These are phyloP conservation scores for Pleodorina starrii DNA, from an alignment of 139 green algal species.

Conservation along the genomic window DNA sequence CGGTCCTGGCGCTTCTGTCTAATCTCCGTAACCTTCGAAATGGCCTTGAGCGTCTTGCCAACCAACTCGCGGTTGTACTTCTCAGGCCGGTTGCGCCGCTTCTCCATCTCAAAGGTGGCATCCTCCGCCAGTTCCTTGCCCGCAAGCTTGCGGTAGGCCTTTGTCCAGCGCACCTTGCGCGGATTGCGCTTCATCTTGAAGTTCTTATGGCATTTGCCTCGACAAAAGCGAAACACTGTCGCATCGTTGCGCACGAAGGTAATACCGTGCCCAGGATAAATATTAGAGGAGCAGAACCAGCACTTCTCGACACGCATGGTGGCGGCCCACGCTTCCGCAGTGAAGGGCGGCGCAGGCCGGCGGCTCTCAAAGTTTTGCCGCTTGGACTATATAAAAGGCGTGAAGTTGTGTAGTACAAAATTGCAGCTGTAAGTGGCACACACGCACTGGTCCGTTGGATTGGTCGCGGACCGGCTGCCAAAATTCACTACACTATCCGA, in stretches of 20 bases:
- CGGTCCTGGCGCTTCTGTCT: slow-evolving; percentile 85
- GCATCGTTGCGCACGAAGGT: slow-evolving; percentile 97
- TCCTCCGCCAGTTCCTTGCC: slow-evolving; percentile 97
- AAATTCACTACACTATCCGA: too few species aligned
- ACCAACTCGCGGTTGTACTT: slow-evolving; percentile 97
- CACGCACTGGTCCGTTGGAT: too few species aligned
- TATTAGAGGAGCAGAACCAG: slow-evolving; percentile 98
- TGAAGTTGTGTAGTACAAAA: too few species aligned
- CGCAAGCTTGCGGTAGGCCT: slow-evolving; percentile 94
- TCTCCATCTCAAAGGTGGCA: slow-evolving; percentile 97
- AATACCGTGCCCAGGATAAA: slow-evolving; percentile 98
- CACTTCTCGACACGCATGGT: slow-evolving; percentile 99
- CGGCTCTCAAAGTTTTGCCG: slow-evolving; percentile 2
- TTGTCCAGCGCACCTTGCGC: slow-evolving; percentile 98
- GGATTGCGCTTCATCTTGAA: slow-evolving; percentile 99
- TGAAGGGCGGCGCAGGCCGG: slow-evolving; percentile 2
- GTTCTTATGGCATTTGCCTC: slow-evolving; percentile 99
- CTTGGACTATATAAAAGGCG: too few species aligned
- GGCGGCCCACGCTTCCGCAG: not conserved
- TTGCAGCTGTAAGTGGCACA: too few species aligned
- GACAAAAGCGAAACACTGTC: slow-evolving; percentile 95
- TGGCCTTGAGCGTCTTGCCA: slow-evolving; percentile 93
- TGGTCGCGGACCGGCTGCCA: too few species aligned
- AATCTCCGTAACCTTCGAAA: slow-evolving; percentile 91
- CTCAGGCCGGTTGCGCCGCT: slow-evolving; percentile 93